A percentile compares a stretch with the other conserved stretches of the same genome.
Conservation (phyloP, 1,284 basidiomycete species). For the Rhodofomes roseus region DNA sequence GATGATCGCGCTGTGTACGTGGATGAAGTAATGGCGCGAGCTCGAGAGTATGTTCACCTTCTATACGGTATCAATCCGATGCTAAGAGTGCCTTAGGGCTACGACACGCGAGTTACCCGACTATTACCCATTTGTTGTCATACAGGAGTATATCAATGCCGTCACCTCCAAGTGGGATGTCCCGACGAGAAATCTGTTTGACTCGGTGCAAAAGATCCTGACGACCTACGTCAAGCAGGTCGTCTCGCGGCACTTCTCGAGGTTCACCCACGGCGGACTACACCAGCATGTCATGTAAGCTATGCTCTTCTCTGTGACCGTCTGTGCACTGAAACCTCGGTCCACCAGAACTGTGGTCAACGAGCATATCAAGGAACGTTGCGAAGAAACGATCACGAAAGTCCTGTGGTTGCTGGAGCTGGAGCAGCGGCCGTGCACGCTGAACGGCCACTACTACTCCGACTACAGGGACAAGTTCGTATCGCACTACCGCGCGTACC, state of each 20-base stretch:
- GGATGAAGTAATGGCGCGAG: conserved; percentile 50
- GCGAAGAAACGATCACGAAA: conserved; percentile 7
- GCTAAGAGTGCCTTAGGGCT: conserved; percentile 44
- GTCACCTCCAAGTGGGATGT: conserved; percentile 44
- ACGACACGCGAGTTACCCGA: conserved; percentile 64
- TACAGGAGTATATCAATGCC: conserved; percentile 40
- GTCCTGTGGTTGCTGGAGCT: conserved; percentile 46
- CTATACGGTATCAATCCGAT: conserved; percentile 19
- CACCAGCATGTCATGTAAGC: conserved; percentile 50
- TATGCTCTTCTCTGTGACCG: background rate
- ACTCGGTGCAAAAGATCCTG: conserved; percentile 36
- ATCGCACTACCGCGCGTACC: conserved; percentile 39
- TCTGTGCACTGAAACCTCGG: background rate
- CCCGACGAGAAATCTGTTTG: conserved; percentile 47
- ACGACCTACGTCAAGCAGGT: conserved; percentile 36
- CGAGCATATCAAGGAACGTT: conserved; percentile 16
- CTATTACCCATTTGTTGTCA: conserved; percentile 57
- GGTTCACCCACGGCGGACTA: conserved; percentile 49
- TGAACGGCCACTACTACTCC: conserved; percentile 56
- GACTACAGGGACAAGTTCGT: conserved; percentile 60
- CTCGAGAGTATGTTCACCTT: conserved; percentile 40
- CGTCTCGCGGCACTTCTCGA: conserved; percentile 42
- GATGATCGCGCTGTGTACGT: conserved; percentile 40
- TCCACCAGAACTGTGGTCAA: conserved; percentile 40
- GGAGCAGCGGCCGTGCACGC: conserved; percentile 51